Percentiles rank a stretch among this genome's conserved stretches.
phyloP scores from a whole-genome alignment of 2,329 filamentous ascomycete species.

The Pseudogymnoascus sp. region DNA sequence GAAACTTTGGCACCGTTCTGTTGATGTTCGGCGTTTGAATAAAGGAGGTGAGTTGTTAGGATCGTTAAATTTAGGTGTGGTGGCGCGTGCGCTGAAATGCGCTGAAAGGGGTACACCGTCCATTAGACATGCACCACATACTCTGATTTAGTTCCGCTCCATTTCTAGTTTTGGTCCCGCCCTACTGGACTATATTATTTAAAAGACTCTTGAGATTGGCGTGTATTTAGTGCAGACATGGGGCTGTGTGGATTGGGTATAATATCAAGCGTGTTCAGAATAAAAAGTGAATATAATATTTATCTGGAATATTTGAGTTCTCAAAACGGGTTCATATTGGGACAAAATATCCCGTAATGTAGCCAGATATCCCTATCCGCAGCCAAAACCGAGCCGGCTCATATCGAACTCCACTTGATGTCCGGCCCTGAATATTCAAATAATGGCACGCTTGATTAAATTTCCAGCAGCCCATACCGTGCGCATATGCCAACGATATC shows the following conservation, averaged over 20 bases:
- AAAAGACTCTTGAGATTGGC: background rate
- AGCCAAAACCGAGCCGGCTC: background rate
- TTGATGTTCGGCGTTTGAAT: background rate
- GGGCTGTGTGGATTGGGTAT: background rate
- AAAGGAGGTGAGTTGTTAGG: background rate
- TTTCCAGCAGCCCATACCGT: background rate
- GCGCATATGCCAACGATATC: background rate
- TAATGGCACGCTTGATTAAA: background rate
- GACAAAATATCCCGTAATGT: background rate
- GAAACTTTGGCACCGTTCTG: background rate
- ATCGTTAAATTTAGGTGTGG: background rate
- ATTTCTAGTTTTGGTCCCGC: background rate
- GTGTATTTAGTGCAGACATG: background rate
- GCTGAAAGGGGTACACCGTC: background rate
- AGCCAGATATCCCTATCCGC: background rate
- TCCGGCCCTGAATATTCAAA: background rate
- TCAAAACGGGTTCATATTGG: background rate
- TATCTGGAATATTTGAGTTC: background rate
- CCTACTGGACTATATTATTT: background rate
- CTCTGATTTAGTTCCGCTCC: background rate
- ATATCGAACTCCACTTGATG: background rate
- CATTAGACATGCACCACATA: background rate
- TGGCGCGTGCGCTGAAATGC: background rate
- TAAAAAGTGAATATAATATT: background rate
- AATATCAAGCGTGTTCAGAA: background rate